Conservation (phyloP, 2,329 filamentous ascomycete species). For the Pezicula carpinea region DNA sequence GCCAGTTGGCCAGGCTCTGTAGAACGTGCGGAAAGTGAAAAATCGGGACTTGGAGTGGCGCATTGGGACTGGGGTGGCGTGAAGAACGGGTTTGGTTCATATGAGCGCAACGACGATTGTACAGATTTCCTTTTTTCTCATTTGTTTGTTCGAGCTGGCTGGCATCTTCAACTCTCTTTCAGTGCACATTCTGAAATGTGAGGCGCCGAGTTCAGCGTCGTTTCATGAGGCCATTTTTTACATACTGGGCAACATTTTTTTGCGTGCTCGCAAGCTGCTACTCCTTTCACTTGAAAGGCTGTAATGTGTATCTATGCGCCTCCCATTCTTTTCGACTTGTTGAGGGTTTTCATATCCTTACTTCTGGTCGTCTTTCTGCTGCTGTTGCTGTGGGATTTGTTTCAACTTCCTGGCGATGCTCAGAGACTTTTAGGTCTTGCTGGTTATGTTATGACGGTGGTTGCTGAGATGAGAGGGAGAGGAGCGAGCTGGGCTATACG, state of each 20-base stretch:
- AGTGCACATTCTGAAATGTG: not conserved
- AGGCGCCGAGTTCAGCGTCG: not conserved
- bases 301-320: not conserved
- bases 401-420: not conserved
- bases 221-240: not conserved
- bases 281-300: not conserved
- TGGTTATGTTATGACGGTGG: too few relatives aligned
- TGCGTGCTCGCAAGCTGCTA: not conserved
- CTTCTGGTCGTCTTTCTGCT: not conserved
- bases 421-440: too few relatives aligned
- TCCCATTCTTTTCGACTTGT: not conserved
- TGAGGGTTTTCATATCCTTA: not conserved
- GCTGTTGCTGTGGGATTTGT: not conserved
- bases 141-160: conserved; percentile 4
- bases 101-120: conserved; percentile 18
- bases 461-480: too few relatives aligned
- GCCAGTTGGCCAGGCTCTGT: conserved; percentile 29
- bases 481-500: too few relatives aligned
- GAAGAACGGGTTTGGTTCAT: conserved; percentile 8
- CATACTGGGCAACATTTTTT: not conserved
- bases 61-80: conserved; percentile 2
- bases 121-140: conserved; percentile 9
- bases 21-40: conserved; percentile 5
- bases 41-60: conserved; percentile 4
- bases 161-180: not conserved